These are phyloP conservation scores for Neurospora discreta DNA, from an alignment of 495 filamentous ascomycete genomes.

Conservation along the genomic window DNA sequence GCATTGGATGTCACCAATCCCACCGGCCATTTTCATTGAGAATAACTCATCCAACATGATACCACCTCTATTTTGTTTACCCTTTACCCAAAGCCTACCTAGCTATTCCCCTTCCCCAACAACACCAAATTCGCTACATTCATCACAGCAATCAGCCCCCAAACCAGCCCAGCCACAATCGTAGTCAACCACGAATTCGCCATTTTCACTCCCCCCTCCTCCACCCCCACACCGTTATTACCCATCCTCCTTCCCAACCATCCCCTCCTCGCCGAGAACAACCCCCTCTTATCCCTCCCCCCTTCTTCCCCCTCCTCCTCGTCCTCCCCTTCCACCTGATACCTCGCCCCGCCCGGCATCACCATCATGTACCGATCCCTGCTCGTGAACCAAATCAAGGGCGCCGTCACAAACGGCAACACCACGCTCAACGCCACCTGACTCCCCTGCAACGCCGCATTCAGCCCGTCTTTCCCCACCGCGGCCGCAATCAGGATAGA, in stretches of 20 bases:
- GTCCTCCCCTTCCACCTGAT: conserved; percentile 10
- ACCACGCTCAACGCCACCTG: conserved; percentile 77
- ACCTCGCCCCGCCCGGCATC: conserved; percentile 22
- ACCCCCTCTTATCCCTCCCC: neutral
- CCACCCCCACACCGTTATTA: neutral
- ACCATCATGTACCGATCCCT: conserved; percentile 75
- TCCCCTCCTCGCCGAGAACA: conserved; percentile 3
- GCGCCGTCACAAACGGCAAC: conserved; percentile 71
- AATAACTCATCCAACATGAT: no score
- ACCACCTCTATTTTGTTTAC: no score
- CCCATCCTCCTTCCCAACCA: neutral
- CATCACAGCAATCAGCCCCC: conserved; percentile 60
- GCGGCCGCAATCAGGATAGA: conserved; percentile 75
- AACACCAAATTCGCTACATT: conserved; percentile 63
- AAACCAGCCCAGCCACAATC: conserved; percentile 45
- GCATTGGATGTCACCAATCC: neutral
- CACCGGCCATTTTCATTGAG: no score
- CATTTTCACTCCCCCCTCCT: conserved; percentile 39
- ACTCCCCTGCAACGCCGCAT: conserved; percentile 60
- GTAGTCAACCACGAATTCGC: conserved; percentile 50
- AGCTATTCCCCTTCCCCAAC: conserved; percentile 40
- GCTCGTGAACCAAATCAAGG: conserved; percentile 81
- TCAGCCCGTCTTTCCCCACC: conserved; percentile 59
- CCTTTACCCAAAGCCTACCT: neutral
- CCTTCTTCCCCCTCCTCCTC: no score